Percentiles rank a stretch among this genome's conserved stretches.
These are phyloP conservation scores for Teratosphaeria destructans DNA, from an alignment of 2,329 filamentous ascomycete species.

Conservation along the genomic window DNA sequence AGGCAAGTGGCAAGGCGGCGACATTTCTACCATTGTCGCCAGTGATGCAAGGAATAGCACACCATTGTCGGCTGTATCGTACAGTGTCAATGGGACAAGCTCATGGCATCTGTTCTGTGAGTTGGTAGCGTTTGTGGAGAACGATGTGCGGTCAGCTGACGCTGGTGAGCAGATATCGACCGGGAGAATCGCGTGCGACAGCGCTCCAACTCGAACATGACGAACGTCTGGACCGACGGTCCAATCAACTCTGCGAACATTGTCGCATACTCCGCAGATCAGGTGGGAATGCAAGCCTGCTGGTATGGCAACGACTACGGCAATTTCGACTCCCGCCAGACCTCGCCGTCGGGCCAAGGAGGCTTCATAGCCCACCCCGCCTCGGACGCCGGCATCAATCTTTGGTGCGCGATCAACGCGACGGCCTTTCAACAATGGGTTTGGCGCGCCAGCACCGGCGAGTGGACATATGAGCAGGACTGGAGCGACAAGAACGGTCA, in stretches of 20 bases:
- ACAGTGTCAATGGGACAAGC: slow-evolving; percentile 25
- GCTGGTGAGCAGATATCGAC: slow-evolving; percentile 26
- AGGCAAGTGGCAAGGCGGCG: slow-evolving; percentile 30
- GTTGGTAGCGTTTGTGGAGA: background rate
- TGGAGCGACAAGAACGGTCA: slow-evolving; percentile 33
- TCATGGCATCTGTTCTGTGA: slow-evolving; percentile 13
- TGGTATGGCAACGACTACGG: slow-evolving; percentile 29
- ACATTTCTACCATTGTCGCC: slow-evolving; percentile 22
- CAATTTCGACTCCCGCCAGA: slow-evolving; percentile 20
- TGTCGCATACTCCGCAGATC: slow-evolving; percentile 20
- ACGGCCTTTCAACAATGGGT: slow-evolving; percentile 32
- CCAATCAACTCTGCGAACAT: slow-evolving; percentile 23
- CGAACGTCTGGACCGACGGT: slow-evolving; percentile 32
- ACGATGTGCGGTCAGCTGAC: slow-evolving; percentile 1
- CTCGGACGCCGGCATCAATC: slow-evolving; percentile 29
- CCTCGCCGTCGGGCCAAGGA: slow-evolving; percentile 24
- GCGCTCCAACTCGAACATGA: slow-evolving; percentile 27
- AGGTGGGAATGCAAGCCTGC: slow-evolving; percentile 29
- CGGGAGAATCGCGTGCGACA: slow-evolving; percentile 30
- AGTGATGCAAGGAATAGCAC: slow-evolving; percentile 35
- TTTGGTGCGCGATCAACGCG: slow-evolving; percentile 34
- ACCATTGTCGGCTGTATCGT: slow-evolving; percentile 34
- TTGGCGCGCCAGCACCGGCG: slow-evolving; percentile 29
- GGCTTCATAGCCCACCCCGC: slow-evolving; percentile 13
- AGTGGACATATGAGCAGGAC: slow-evolving; percentile 27